Base-by-base conservation (phyloP, 768 basidiomycete species). In the Termitomyces sp. region DNA sequence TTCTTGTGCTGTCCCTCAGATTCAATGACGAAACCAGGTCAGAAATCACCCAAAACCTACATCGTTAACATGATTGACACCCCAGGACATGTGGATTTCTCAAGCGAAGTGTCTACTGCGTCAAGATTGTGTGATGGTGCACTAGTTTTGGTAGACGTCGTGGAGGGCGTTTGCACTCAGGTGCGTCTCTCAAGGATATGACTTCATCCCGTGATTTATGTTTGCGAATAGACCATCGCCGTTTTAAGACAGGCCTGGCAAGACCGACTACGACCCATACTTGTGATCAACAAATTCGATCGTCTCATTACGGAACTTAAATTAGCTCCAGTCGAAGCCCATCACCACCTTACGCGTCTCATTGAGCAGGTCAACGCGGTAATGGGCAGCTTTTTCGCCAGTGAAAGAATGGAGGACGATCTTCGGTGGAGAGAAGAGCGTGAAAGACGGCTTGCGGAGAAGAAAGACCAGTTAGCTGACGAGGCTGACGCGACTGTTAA, bases 291-390 rank as follows among this genome's bases (percentile, higher is more conserved):
- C 79, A 98, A 98, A 73, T 78, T 97, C 64, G 97, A 98, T 74
- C 88, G 97, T 51, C 78, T 98, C 28, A 89, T 98, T 55, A 94
- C 91, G 22, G 97, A 98, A 71, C 86, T 99, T 55, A 92, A 93
- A 70, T 83, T 98, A 15, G 81, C 93, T 0, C 95, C 97, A 1
- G 79, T 87, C 3, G 97, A 98, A 72, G 96, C 94, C 2, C 93
- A 98, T 69, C 92, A 96, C 67, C 96, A 98, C 68, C 85, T 99
- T n/a, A 79, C 86, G 7, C 89, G 93, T 40, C 81, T 98, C 15
- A 93, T 99, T 56, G 96, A 98, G 72, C 93, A 97, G 68, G 96
- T 98, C 28, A 99, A 98, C 69, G 97, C 95, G 0, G 93, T 98
- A 55, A 96, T 98, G 94, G 97, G 97, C 0, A 86, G 86, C 60